Percentiles rank a stretch among this genome's conserved stretches.
Evolutionary conservation across 768 basidiomycete genomes (phyloP).

Genomic region (Termitomyces sp.): DNA sequence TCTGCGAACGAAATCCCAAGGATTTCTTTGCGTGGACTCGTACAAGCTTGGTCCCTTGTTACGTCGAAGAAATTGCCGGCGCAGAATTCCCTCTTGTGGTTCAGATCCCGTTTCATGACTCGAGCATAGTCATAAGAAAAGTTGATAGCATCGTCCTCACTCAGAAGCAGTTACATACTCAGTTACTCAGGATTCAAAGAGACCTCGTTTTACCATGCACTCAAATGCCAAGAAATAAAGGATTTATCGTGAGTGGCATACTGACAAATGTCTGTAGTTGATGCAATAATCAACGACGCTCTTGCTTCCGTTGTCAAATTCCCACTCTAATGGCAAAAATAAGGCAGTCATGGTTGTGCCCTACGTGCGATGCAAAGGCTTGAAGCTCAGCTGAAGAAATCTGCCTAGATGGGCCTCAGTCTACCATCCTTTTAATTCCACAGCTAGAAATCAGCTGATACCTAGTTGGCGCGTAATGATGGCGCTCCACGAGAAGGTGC

Average conservation of each 20-base stretch:
- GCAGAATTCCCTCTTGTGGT: conserved; percentile 15
- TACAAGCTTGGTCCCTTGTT: conserved; percentile 18
- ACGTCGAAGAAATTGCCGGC: conserved; percentile 14
- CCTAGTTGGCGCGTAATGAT: conserved; percentile 24
- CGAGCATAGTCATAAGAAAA: neutral
- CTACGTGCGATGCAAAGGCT: conserved; percentile 14
- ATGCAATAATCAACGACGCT: conserved; percentile 18
- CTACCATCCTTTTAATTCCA: conserved; percentile 5
- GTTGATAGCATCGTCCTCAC: conserved; percentile 12
- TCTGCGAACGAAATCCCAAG: neutral
- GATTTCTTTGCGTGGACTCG: conserved; percentile 17
- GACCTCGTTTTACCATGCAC: conserved; percentile 12
- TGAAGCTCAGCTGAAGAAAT: conserved; percentile 1
- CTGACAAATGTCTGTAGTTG: conserved; percentile 21
- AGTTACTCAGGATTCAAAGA: conserved; percentile 20
- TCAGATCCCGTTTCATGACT: conserved; percentile 8
- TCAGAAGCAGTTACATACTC: conserved; percentile 16
- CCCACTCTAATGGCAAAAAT: conserved; percentile 18
- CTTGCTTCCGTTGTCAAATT: conserved; percentile 14
- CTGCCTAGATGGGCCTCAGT: conserved; percentile 5
- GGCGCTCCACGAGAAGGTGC: conserved; percentile 22
- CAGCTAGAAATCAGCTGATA: conserved; percentile 10
- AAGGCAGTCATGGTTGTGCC: conserved; percentile 18
- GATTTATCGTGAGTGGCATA: conserved; percentile 18
- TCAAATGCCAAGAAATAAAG: conserved; percentile 12